Evolutionary conservation across 257 asterid species (phyloP).

Genomic region (Fraxinus pennsylvanica): DNA sequence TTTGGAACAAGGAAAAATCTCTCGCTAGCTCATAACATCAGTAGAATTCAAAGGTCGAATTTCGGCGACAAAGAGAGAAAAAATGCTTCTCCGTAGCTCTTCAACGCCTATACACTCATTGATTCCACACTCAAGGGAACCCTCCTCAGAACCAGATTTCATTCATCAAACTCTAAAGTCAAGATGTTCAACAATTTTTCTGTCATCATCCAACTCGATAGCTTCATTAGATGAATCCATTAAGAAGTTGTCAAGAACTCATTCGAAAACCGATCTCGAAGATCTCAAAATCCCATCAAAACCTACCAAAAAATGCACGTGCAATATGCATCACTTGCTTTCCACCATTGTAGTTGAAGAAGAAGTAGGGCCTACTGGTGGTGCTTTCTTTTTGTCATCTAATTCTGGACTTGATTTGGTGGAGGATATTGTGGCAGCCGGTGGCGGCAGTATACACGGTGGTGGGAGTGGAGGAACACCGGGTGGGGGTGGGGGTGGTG

Average conservation of each 20-base stretch:
- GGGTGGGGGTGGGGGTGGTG: slow-evolving; percentile 25
- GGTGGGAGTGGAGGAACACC: slow-evolving; percentile 5
- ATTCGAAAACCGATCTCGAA: slow-evolving; percentile 22
- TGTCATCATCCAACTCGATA: background rate
- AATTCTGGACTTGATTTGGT: slow-evolving; percentile 7
- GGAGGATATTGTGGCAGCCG: slow-evolving; percentile 30
- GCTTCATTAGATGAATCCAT: background rate
- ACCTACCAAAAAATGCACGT: background rate
- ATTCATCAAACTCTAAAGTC: slow-evolving; percentile 14
- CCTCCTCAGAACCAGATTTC: slow-evolving; percentile 22
- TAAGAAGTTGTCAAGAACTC: slow-evolving; percentile 22
- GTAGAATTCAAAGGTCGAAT: background rate
- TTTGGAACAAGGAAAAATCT: no score
- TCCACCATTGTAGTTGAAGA: slow-evolving; percentile 15
- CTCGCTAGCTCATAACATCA: background rate
- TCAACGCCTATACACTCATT: slow-evolving; percentile 39
- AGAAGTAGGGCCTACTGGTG: slow-evolving; percentile 13
- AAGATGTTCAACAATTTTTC: slow-evolving; percentile 19
- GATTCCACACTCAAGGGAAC: slow-evolving; percentile 4
- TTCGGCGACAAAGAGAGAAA: background rate
- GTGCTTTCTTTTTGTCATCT: background rate
- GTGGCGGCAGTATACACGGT: slow-evolving; percentile 16
- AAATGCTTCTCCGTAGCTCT: slow-evolving; percentile 50
- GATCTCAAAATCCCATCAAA: background rate
- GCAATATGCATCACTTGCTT: slow-evolving; percentile 28